Base-by-base conservation (phyloP, 1,139 yeast genomes). In the Zygoascus hellenicus region DNA sequence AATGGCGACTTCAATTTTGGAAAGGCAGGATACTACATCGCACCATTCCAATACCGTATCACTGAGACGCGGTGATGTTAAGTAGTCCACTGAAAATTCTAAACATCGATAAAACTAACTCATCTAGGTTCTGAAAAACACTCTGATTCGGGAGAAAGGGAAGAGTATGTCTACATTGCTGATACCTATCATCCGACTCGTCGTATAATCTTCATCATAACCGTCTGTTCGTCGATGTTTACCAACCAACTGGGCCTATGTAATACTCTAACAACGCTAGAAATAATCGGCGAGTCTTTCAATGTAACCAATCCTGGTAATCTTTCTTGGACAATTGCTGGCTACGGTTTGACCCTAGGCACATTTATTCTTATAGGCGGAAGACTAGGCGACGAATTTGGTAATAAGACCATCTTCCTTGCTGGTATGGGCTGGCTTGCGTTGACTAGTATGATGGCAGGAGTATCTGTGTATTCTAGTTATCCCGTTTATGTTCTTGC, bases 361-460 rank as follows among this genome's bases (percentile, higher is more conserved):
- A 39, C 43, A 13, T 39, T 39, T 29, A 17, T 39, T 10, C 36
- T 39, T 9, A 26, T 39, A 5, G 43, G 38, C 3, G 43, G 43
- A 26, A 10, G 43, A 16, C 13, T 39, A 15, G 43, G 34, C 19
- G 43, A 39, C 26, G 33, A 39, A 6, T 17, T 39, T 16, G 43
- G 43, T 5, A 19, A 39, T 38, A 22, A 26, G 7, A 13, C 33
- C 9, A 28, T 29, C 3, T 39, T 39, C 28, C 14, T 39, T 10
- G 26, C 29, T 10, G 43, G 43, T 3, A 39, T 39, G 43, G 38
- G 38, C 19, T 36, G 38, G 38, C 38, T 36, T 5, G 19, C 38
- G 4, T 9, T 36, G 38, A 36, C 38, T 15, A 36, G 38, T 15
- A 36, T 36, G 38, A 36, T 36, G 38, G 38, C 38, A 16, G 38